phyloP scores from a whole-genome alignment of 495 filamentous ascomycete species.

The Penicilliopsis zonata region DNA sequence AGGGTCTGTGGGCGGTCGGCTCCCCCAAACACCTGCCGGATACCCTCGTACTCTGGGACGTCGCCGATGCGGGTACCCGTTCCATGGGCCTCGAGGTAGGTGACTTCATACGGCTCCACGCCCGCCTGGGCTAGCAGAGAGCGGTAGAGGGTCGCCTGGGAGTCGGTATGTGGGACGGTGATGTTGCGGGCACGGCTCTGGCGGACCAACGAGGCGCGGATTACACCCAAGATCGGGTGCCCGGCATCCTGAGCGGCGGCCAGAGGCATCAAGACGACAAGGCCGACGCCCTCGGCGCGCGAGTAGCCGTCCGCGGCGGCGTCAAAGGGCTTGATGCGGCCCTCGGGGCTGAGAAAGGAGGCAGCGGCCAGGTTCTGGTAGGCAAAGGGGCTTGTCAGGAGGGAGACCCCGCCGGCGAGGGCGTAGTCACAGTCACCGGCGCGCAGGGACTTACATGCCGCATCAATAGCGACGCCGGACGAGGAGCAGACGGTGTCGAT shows the following conservation, averaged over 20 bases:
- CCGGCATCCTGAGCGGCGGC: constrained; percentile 49
- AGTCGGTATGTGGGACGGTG: constrained; percentile 53
- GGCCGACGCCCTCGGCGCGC: constrained; percentile 52
- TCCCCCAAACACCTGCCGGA: constrained; percentile 22
- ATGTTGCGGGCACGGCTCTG: constrained; percentile 58
- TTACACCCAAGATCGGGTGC: constrained; percentile 50
- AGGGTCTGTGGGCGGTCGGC: constrained; percentile 9
- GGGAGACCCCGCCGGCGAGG: constrained; percentile 29
- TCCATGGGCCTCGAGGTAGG: constrained; percentile 67
- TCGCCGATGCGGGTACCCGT: constrained; percentile 67
- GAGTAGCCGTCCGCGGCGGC: constrained; percentile 63
- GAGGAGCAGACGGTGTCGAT: constrained; percentile 39
- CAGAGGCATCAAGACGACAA: constrained; percentile 54
- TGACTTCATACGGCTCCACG: constrained; percentile 49
- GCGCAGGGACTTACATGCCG: constrained; percentile 23
- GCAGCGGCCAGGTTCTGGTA: constrained; percentile 25
- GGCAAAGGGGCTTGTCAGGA: constrained; percentile 22
- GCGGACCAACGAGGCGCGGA: constrained; percentile 49
- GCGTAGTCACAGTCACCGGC: constrained; percentile 26
- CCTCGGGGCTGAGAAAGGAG: constrained; percentile 27
- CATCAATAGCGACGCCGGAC: constrained; percentile 27
- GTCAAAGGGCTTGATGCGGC: constrained; percentile 59
- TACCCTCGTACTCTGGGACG: constrained; percentile 42
- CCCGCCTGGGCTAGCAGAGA: constrained; percentile 43
- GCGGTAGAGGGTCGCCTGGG: constrained; percentile 45